Evolutionary conservation across 495 filamentous ascomycete species (phyloP), one percentile per base, ranked within the genome.

Genomic region (Penicillium ochrochloron): DNA sequence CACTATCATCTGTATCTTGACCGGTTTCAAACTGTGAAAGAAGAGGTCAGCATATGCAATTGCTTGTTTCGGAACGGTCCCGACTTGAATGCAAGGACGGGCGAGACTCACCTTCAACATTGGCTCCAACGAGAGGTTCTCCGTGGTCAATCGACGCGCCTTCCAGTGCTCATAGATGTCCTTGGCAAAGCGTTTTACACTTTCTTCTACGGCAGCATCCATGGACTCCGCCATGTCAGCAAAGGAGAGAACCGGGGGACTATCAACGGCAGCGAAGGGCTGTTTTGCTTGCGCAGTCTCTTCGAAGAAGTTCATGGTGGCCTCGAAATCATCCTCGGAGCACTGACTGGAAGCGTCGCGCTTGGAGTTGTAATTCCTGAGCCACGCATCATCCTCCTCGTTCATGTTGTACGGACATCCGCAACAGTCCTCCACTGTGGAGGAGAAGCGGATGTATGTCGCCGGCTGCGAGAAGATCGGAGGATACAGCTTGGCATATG

Each of bases 401-500:
- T 87, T 92, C 92, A 97, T 93, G 77, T 94, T 91, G 86, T 99
- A 98, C 64, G 89, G 86, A 73, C 87, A 90, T 64, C 91, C 89
- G 68, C 88, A 87, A 69, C 89, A 94, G 74, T 99, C 95, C 79
- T 99, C 95, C 54, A 99, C 96, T 4, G 95, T 99, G 62, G 94
- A 93, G 61, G 94, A 97, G 81, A 96, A 99, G 73, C 95, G 92
- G 71, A 98, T 97, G 78, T 97, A 98, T 57, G 93, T 93, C 64
- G 90, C 87, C 34, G 96, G 92, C 71, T 95, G 88, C 71, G 86
- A 84, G 78, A 93, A 96, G 50, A 80, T 77, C 55, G 84, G 86
- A 35, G 91, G 86, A 74, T 98, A 98, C 57, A 97, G 85, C 64
- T 89, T 83, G 70, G 94, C 92, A 90, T 97, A 99, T 74, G 88